Conservation (phyloP, 306 rosid species). For the Mimosa bimucronata region DNA sequence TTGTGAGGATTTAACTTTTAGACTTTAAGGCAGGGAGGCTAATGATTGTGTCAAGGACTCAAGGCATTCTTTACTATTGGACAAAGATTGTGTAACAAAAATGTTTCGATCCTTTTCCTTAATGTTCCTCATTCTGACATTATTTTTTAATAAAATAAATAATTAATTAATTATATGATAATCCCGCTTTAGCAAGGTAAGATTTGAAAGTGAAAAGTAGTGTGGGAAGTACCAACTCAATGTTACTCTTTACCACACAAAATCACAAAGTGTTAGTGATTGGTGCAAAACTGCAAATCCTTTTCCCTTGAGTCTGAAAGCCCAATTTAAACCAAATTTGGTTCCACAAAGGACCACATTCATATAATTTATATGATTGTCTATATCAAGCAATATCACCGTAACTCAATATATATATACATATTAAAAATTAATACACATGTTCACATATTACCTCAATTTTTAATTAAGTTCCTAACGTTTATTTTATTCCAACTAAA, state of each 20-base stretch:
- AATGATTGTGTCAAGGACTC: conserved; percentile 22
- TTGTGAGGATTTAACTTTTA: conserved; percentile 31
- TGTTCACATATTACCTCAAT: no score
- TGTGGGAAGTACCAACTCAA: conserved; percentile 55
- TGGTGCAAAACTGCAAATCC: conserved; percentile 48
- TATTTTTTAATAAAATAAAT: neutral
- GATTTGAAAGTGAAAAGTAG: conserved; percentile 52
- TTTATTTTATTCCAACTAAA: no score
- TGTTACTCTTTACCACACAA: conserved; percentile 57
- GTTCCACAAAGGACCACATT: conserved; percentile 49
- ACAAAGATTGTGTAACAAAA: conserved; percentile 22
- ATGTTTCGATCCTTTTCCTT: neutral
- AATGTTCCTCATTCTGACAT: neutral
- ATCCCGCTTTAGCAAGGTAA: conserved; percentile 28
- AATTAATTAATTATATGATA: neutral
- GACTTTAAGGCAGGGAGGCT: conserved; percentile 20
- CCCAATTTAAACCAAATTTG: conserved; percentile 43
- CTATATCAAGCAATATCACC: conserved; percentile 24
- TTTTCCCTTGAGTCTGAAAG: conserved; percentile 48
- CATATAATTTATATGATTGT: conserved; percentile 52
- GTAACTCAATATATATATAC: neutral
- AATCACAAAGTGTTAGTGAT: conserved; percentile 47
- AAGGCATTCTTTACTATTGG: conserved; percentile 3
- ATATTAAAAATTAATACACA: no score
- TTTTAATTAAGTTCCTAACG: no score